Percentiles rank a stretch among this genome's conserved stretches.
Conservation (phyloP, 345 rosid genomes). For the Kandelia obovata region DNA sequence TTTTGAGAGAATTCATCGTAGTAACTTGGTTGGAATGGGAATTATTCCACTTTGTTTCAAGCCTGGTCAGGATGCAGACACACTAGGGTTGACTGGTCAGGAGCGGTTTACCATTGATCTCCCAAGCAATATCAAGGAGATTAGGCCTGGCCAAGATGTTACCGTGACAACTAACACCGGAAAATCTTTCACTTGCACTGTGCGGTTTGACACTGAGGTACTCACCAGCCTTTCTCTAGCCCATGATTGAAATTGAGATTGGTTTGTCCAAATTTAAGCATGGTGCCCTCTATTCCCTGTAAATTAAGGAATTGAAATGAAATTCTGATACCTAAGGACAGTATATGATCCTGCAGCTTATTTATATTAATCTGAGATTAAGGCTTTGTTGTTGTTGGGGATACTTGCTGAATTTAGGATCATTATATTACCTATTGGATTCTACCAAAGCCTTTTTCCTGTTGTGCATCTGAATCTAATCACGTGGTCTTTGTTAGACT, state of each 20-base stretch:
- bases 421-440: too few relatives aligned
- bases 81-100: slow-evolving; percentile 81
- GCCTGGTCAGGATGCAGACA: slow-evolving; percentile 89
- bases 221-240: not conserved
- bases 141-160: slow-evolving; percentile 96
- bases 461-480: too few relatives aligned
- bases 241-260: not conserved
- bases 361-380: too few relatives aligned
- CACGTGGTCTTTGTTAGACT: too few relatives aligned
- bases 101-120: slow-evolving; percentile 88
- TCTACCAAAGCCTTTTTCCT: too few relatives aligned
- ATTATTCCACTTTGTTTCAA: slow-evolving; percentile 90
- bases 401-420: too few relatives aligned
- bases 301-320: not conserved
- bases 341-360: too few relatives aligned
- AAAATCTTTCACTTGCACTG: slow-evolving; percentile 87
- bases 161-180: slow-evolving; percentile 74
- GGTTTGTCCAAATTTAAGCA: not conserved
- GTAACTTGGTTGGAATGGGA: slow-evolving; percentile 99
- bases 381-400: too few relatives aligned
- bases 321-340: not conserved
- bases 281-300: too few relatives aligned
- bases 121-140: slow-evolving; percentile 60
- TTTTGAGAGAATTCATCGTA: slow-evolving; percentile 96
- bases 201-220: slow-evolving; percentile 98